Evolutionary conservation across 2,329 filamentous ascomycete species (phyloP), one percentile per base, ranked within the genome.

Genomic region (Cadophora sp.): DNA sequence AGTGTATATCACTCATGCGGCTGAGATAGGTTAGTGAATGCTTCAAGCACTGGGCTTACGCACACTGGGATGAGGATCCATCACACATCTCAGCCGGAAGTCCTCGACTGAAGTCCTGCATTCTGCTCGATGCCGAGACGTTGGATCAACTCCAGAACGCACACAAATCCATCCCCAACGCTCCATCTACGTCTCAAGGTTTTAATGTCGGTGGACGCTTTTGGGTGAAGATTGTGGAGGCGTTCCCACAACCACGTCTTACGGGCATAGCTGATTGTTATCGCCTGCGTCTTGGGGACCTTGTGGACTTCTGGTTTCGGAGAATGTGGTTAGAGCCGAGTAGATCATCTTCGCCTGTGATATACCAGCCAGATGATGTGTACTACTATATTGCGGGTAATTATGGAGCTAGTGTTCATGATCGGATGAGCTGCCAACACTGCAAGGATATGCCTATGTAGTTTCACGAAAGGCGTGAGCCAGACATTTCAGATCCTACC

Each of bases 301-400:
- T 56, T 20, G 53, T n/a, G 53, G 30, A 56, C 53, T 56, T 56
- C 30, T 56, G 53, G 53, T 56, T 56, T 39, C 27, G 27, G 27
- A 56, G 27, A 41, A 22, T 16, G 11, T 58, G 53, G 53, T 27
- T 41, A 14, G 30, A 58, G 7, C 33, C 53, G 30, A 18, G 22
- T 16, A 58, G 1, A 14, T 41, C 33, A 22, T 4, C 53, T 39
- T 39, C 30, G 11, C 33, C 53, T 13, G 18, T 58, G 53, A 11
- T 16, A 16, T 3, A 18, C 3, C 53, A 58, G 33, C 53, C 33
- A 18, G n/a, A 58, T 1, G 53, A 58, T 27, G 33, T 58, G 33
- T 58, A 14, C n/a, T 58, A 41, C 20, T 58, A 58, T 30, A 14
- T 39, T 39, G 7, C 33, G 33, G 33, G 33, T 8, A 13, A 39